These are phyloP conservation scores for Pholiota conissans DNA, from an alignment of 768 basidiomycete species.

Conservation along the genomic window DNA sequence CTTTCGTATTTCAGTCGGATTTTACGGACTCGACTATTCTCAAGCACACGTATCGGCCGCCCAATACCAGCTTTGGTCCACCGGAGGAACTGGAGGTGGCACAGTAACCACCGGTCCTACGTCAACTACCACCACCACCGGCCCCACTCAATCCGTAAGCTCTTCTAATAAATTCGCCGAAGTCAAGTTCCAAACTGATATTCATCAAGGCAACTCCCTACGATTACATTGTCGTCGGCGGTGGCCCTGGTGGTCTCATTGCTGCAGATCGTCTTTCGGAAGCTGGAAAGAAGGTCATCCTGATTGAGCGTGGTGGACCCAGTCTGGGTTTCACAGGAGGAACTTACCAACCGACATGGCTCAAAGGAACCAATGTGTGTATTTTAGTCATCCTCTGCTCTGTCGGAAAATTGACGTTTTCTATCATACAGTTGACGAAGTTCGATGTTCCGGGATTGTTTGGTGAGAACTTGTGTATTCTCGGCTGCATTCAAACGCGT, in stretches of 20 bases:
- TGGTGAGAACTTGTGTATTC: slow-evolving; percentile 19
- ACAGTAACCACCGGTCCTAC: slow-evolving; percentile 19
- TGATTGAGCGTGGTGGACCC: slow-evolving; percentile 66
- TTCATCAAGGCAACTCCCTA: slow-evolving; percentile 41
- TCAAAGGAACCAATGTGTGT: slow-evolving; percentile 43
- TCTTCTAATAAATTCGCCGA: not conserved
- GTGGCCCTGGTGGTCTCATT: slow-evolving; percentile 59
- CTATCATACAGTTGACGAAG: slow-evolving; percentile 49
- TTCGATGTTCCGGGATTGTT: slow-evolving; percentile 68
- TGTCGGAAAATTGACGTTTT: not conserved
- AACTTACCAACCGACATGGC: slow-evolving; percentile 52
- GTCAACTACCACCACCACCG: slow-evolving; percentile 36
- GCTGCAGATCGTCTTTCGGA: slow-evolving; percentile 60
- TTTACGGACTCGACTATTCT: slow-evolving; percentile 53
- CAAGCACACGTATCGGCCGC: slow-evolving; percentile 44
- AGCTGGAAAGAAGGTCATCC: slow-evolving; percentile 61
- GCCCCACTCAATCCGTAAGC: slow-evolving; percentile 29
- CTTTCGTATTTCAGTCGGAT: slow-evolving; percentile 43
- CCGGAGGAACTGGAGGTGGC: slow-evolving; percentile 45
- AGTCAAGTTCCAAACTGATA: not conserved
- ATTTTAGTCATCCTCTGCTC: not conserved
- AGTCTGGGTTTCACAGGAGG: slow-evolving; percentile 61
- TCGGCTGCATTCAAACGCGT: not conserved
- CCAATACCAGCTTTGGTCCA: slow-evolving; percentile 50
- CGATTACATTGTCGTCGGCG: slow-evolving; percentile 58